Base-by-base conservation (phyloP, 23 red algal species). In the Cyanidiococcus yangmingshanensis region DNA sequence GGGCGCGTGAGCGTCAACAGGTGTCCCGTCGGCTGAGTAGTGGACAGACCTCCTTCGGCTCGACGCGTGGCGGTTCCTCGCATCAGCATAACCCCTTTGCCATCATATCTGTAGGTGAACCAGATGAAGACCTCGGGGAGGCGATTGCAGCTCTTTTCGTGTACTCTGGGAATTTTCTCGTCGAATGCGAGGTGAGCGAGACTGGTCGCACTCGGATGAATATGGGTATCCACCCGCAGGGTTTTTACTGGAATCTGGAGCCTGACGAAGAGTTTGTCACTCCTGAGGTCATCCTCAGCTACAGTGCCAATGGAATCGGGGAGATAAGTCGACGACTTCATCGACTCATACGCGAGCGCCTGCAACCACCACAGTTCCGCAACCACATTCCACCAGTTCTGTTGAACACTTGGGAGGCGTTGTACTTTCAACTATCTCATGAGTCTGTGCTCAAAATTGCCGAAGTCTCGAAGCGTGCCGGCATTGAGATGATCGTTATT, bases 1-100 rank as follows among this genome's bases (percentile, higher is more conserved):
- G 92, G 92, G 92, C 92, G 0, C 77, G 92, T 0, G 92, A 96
- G 68, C 87, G 92, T 30, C 87, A 90, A 40, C 75, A 90, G 54
- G 75, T 96, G 34, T 80, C 81, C 2, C 87, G 85, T 1, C 82
- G 81, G 37, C 77, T 96, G 31, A 67, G 87, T 33, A 82, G 89
- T 57, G 92, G 92, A 24, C 58, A 83, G 24, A 84, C 84, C 2
- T 79, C 79, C 0, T 86, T 96, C 82, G 87, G 89, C 68, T 90
- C 87, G 16, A 74, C 51, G 24, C 83, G 92, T 37, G 92, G 92
- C 41, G 87, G 86, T 16, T 90, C 87, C 57, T 90, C 87, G 38
- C 92, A 96, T 68, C 92, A 96, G 86, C 88, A 89, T 75, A 96
- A 96, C 67, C 92, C 92, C 1, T 89, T 87, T 32, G 80, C 88